Conservation (phyloP, 2,329 filamentous ascomycete genomes). For the Epichloe coenophiala region DNA sequence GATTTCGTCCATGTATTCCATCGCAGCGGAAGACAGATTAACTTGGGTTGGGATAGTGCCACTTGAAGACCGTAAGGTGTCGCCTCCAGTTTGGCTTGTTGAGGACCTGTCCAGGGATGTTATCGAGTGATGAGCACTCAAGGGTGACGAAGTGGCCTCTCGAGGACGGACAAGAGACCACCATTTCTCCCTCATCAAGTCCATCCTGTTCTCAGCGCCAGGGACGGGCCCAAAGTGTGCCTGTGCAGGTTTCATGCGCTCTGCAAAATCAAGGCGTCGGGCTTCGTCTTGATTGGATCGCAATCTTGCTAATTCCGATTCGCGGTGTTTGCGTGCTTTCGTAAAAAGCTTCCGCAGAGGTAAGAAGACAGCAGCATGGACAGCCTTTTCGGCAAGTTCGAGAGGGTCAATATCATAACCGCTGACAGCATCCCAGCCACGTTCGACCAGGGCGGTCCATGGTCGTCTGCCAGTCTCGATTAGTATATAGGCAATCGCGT, state of each 20-base stretch:
- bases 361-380: conserved; percentile 36
- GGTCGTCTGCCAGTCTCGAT: conserved; percentile 32
- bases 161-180: conserved; percentile 30
- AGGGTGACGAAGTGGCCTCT: conserved; percentile 6
- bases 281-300: conserved; percentile 34
- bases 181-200: conserved; percentile 36
- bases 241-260: conserved; percentile 29
- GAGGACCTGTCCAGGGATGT: background rate
- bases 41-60: conserved; percentile 10
- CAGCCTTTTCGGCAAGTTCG: conserved; percentile 30
- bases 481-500: conserved; percentile 34
- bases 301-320: conserved; percentile 35
- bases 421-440: conserved; percentile 34
- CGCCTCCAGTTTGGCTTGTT: conserved; percentile 7
- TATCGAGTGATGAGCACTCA: background rate
- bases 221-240: conserved; percentile 34
- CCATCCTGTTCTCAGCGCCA: conserved; percentile 31
- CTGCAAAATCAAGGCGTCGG: conserved; percentile 33
- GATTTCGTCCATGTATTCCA: conserved; percentile 23
- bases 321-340: conserved; percentile 37
- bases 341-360: conserved; percentile 41
- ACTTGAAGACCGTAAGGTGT: conserved; percentile 3
- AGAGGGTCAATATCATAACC: conserved; percentile 24
- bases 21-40: conserved; percentile 16
- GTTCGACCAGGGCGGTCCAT: conserved; percentile 36